Base-by-base conservation (phyloP, 2,329 filamentous ascomycete genomes). In the Bipolaris cookei region DNA sequence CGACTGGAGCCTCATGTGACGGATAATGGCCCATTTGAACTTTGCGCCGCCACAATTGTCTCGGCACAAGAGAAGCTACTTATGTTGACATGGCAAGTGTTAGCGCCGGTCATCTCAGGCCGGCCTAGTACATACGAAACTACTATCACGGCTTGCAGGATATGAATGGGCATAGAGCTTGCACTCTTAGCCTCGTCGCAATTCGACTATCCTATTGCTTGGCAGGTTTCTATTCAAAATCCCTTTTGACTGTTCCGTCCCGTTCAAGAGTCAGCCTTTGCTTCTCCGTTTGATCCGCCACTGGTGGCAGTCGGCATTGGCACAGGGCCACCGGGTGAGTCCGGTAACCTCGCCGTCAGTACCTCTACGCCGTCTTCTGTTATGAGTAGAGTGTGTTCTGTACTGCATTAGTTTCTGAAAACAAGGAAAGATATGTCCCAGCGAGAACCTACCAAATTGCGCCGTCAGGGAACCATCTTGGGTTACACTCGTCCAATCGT, bases 401-500 rank as follows among this genome's bases (percentile, higher is more conserved):
- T 21, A 41, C 23, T n/a, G 10, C 5, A 56, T 71, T 51, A 70
- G 64, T 20, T 16, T 10, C 8, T 45, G 34, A 21, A 13, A 38
- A 47, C 10, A 38, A 35, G 13, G n/a, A 25, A 42, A 30, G 37
- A 50, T 28, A 25, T 6, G 23, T 1, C 1, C n/a, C 4, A 16
- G 16, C 1, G 13, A 16, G 1, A 6, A 63, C 87, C 76, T 80
- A 92, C 89, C 90, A 72, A 99, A 99, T 74, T 99, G 95, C 8
- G 95, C 95, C 14, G 93, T 97, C 73, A 86, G 83, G 77, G 90
- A 90, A 48, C 95, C 95, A 75, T 99, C 95, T 54, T 88, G 86
- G 0, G 95, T 99, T 4, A 91, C 91, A 77, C 92, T 97, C 1
- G 95, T 99, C 95, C 95, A 99, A 81, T 98, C 92, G 76, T 99